Evolutionary conservation across 305 asterid genomes (phyloP).

Genomic region (Lippia alba): DNA sequence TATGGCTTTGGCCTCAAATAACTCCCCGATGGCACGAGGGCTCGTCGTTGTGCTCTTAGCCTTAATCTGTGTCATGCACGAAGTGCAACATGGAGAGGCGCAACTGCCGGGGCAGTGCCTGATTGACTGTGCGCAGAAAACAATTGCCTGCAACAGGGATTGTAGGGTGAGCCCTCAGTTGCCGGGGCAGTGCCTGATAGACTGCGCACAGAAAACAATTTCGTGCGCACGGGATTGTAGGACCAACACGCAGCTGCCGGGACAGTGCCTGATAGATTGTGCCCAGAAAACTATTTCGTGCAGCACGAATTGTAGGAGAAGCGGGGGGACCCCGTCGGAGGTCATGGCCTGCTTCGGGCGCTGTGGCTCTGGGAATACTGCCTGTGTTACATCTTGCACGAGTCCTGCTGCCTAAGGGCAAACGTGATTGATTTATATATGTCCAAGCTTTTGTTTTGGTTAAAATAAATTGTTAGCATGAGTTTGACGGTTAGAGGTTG

Average conservation of each 20-base stretch:
- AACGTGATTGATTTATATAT: too few relatives aligned
- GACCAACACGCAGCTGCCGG: neutral
- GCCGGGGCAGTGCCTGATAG: too few relatives aligned
- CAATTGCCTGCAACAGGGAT: too few relatives aligned
- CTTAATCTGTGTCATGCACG: neutral
- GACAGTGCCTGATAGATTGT: neutral
- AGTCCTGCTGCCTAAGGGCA: too few relatives aligned
- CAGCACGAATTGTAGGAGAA: neutral
- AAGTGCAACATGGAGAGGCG: neutral
- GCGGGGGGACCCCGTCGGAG: neutral
- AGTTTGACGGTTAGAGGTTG: neutral
- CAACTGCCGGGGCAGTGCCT: neutral
- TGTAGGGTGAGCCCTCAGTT: too few relatives aligned
- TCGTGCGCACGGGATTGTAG: too few relatives aligned
- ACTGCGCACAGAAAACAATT: too few relatives aligned
- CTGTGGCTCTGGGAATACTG: neutral
- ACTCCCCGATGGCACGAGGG: neutral
- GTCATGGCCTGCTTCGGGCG: neutral
- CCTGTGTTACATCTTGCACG: neutral
- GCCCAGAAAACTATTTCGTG: neutral
- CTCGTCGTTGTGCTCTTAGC: neutral
- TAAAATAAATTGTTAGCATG: neutral
- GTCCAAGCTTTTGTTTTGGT: neutral
- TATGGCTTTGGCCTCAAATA: neutral
- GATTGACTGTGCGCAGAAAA: too few relatives aligned